Base-by-base conservation (phyloP, 257 asterid genomes). In the Nicotiana obtusifolia region DNA sequence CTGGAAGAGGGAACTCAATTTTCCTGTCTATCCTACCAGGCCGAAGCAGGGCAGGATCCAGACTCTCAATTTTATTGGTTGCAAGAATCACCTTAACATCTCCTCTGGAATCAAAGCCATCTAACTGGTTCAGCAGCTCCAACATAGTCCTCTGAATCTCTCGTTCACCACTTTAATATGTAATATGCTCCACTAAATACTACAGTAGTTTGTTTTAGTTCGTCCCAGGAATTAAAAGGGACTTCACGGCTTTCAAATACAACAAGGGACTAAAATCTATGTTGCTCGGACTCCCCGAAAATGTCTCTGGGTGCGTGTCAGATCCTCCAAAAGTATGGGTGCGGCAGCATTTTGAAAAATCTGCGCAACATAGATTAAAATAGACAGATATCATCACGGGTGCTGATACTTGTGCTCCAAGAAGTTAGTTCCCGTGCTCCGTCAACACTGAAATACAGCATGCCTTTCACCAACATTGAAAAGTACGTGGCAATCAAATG, bases 101-200 rank as follows among this genome's bases (percentile, higher is more conserved):
- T 53, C 97, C 98, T 86, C 98, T 88, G 61, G 98, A 94, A 87
- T 94, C 98, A 88, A 94, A 94, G 64, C 98, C 98, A 84, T 94
- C 98, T 10, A 94, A 85, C 88, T 94, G 98, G 83, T 94, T 94
- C 87, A 94, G 91, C 84, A 94, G 86, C 79, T 94, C 97, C 89
- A 94, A 84, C 97, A 94, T 95, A 53, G 98, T 95, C 89, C 98
- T 91, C 93, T 95, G 98, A 82, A 95, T 95, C 84, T 95, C 99
- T 82, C 99, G 95, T 83, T 95, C 99, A 84, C 99, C 99, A 22
- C 99, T 69, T 6, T 56, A 69, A 20, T 41, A 69, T 20, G 20
- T 69, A 41, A 41, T 69, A 68, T n/a, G 77, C 57, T 69, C 57
- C 47, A 69, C 41, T 2, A 5, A 52, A 41, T 68, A 68, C 10